phyloP scores from a whole-genome alignment of 768 basidiomycete species.

The Lentinula detonsa region DNA sequence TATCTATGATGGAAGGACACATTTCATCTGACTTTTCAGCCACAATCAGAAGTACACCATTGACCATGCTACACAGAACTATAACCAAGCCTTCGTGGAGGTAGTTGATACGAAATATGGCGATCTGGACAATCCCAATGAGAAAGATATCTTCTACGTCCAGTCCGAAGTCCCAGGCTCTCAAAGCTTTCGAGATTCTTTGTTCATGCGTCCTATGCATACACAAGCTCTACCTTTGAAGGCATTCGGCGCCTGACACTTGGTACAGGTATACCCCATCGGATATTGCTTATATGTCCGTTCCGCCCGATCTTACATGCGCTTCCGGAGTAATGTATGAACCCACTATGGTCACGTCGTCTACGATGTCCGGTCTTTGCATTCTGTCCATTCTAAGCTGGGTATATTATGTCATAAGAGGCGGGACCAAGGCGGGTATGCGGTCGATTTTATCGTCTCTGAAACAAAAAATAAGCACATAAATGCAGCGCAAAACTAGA shows the following conservation, averaged over 20 bases:
- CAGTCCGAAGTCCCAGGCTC: constrained; percentile 4
- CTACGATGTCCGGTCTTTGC: neutral
- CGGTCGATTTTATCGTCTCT: no score
- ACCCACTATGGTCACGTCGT: neutral
- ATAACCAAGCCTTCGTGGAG: neutral
- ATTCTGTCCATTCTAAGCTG: neutral
- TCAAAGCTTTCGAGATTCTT: neutral
- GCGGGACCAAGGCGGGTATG: no score
- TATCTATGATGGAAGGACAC: neutral
- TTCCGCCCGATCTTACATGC: neutral
- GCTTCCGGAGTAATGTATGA: neutral
- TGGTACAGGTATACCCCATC: neutral
- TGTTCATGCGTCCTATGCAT: neutral
- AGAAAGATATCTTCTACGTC: neutral
- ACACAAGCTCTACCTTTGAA: neutral
- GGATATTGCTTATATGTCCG: neutral
- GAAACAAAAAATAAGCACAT: no score
- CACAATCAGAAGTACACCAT: constrained; percentile 1
- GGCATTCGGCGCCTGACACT: neutral
- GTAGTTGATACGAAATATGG: neutral
- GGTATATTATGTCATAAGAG: no score
- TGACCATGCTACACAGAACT: constrained; percentile 3
- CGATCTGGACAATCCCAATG: neutral
- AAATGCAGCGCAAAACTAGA: no score
- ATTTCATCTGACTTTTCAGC: neutral